These are phyloP conservation scores for Bassia scoparia DNA, from an alignment of 148 eudicot species.

Conservation along the genomic window DNA sequence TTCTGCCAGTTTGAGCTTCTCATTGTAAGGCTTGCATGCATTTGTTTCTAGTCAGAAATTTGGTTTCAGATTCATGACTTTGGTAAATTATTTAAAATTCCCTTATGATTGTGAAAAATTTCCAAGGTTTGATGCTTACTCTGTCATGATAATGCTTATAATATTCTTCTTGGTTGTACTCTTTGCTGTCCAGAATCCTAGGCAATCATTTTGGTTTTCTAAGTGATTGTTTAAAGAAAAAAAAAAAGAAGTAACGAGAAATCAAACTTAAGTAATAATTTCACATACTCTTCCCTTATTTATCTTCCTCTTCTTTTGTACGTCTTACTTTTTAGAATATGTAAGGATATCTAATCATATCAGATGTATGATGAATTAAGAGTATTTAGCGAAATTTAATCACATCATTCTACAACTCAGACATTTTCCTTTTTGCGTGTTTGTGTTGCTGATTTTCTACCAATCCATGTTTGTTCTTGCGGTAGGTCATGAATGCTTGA, in stretches of 20 bases:
- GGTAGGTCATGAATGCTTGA: background rate
- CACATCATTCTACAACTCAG: background rate
- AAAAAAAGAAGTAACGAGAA: background rate
- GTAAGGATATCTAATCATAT: slow-evolving; percentile 1
- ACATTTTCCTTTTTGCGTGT: background rate
- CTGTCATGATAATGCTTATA: background rate
- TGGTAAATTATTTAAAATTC: background rate
- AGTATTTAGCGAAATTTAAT: background rate
- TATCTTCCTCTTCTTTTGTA: background rate
- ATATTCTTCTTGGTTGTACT: background rate
- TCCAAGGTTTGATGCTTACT: slow-evolving; percentile 3
- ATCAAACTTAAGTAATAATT: background rate
- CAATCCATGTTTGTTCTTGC: background rate
- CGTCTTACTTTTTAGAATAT: background rate
- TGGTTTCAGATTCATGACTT: slow-evolving; percentile 9
- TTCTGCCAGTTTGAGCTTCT: background rate
- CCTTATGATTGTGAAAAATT: background rate
- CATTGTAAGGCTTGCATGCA: background rate
- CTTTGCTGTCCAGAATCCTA: background rate
- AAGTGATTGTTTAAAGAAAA: background rate
- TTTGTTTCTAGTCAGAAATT: background rate
- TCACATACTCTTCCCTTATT: background rate
- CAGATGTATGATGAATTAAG: background rate
- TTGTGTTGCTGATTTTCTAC: background rate
- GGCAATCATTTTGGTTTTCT: background rate